Percentiles rank a stretch among this genome's conserved stretches.
phyloP scores from a whole-genome alignment of 345 rosid species.

The Conringia planisiliqua region DNA sequence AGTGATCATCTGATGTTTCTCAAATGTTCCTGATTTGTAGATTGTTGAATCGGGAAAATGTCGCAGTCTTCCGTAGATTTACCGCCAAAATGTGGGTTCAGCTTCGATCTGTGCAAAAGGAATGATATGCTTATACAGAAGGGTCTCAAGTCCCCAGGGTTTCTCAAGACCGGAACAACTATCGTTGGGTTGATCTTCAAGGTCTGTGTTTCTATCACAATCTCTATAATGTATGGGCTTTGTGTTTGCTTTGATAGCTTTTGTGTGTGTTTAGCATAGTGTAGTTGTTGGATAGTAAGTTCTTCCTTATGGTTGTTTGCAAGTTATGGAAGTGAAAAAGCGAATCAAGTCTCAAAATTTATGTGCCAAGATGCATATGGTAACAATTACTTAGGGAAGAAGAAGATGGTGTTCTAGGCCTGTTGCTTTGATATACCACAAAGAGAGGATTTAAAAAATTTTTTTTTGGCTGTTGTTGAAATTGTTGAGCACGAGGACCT shows the following conservation, averaged over 20 bases:
- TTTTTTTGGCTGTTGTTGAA: too few relatives aligned
- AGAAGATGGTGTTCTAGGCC: background rate
- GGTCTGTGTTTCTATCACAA: slow-evolving; percentile 39
- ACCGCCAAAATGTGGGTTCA: slow-evolving; percentile 72
- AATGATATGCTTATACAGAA: slow-evolving; percentile 68
- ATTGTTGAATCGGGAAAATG: slow-evolving; percentile 40
- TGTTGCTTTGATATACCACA: background rate
- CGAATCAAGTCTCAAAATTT: background rate
- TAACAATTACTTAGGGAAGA: background rate
- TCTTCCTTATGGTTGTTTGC: background rate
- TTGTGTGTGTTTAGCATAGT: background rate
- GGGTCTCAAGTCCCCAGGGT: slow-evolving; percentile 66
- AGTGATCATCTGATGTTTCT: background rate
- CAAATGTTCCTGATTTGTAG: background rate
- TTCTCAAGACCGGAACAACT: slow-evolving; percentile 87
- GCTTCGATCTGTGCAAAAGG: slow-evolving; percentile 82
- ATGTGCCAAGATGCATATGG: too few relatives aligned
- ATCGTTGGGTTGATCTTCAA: slow-evolving; percentile 80
- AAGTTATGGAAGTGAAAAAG: background rate
- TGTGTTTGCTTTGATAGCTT: background rate
- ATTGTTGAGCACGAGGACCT: too few relatives aligned
- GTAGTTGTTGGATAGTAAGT: background rate
- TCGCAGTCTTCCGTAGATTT: slow-evolving; percentile 42
- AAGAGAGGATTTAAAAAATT: background rate
- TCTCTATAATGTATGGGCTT: background rate